Evolutionary conservation across 495 filamentous ascomycete species (phyloP).

Genomic region (Friedmanniomyces endolithicus): DNA sequence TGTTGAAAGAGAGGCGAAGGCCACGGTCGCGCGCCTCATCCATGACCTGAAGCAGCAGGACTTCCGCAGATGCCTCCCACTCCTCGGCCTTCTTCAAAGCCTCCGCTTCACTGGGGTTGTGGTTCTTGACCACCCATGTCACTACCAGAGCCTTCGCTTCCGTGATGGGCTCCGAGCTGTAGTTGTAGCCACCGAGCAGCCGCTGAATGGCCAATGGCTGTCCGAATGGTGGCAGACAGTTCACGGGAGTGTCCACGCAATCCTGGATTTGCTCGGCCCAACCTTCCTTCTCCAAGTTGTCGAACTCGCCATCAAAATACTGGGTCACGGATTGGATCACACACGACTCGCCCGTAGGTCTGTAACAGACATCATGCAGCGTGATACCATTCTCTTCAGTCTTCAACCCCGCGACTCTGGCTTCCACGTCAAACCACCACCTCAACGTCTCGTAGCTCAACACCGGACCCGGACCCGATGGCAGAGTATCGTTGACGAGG

Average conservation of each 20-base stretch:
- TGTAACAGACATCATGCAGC: constrained; percentile 82
- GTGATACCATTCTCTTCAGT: constrained; percentile 49
- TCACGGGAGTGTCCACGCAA: constrained; percentile 61
- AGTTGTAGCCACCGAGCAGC: constrained; percentile 68
- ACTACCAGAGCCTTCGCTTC: constrained; percentile 68
- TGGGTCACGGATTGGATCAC: constrained; percentile 82
- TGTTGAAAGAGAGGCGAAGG: constrained; percentile 80
- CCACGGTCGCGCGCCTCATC: constrained; percentile 67
- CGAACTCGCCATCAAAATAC: constrained; percentile 63
- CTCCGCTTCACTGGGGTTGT: constrained; percentile 55
- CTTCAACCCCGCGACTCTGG: constrained; percentile 53
- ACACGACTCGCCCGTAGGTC: constrained; percentile 78
- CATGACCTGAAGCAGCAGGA: constrained; percentile 57
- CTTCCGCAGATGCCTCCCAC: constrained; percentile 70
- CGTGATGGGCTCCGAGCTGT: constrained; percentile 40
- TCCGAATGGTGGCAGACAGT: constrained; percentile 72
- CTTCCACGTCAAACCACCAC: constrained; percentile 94
- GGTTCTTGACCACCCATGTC: constrained; percentile 95
- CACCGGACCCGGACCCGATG: constrained; percentile 55
- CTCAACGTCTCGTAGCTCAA: constrained; percentile 72
- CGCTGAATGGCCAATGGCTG: constrained; percentile 76
- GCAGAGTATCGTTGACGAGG: constrained; percentile 70
- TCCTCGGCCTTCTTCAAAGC: constrained; percentile 59
- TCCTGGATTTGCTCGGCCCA: constrained; percentile 59
- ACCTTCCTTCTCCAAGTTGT: constrained; percentile 44